A percentile compares a stretch with the other conserved stretches of the same genome.
phyloP scores from a whole-genome alignment of 2,329 filamentous ascomycete genomes.

The Aspergillus intermedius region DNA sequence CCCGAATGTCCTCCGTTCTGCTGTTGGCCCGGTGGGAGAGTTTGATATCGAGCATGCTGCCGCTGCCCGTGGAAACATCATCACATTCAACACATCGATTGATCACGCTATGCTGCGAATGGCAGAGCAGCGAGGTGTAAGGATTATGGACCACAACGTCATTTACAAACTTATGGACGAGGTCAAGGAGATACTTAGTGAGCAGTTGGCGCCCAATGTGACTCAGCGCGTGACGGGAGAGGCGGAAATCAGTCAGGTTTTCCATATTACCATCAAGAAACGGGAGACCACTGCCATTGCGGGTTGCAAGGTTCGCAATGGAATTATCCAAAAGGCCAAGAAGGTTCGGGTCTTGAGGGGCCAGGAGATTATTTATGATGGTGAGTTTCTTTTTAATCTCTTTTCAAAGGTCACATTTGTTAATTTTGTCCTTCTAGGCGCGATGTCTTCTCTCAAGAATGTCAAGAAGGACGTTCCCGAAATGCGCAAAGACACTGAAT shows the following conservation, averaged over 20 bases:
- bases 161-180: constrained; percentile 48
- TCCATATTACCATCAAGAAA: constrained; percentile 74
- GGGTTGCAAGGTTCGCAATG: constrained; percentile 81
- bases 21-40: constrained; percentile 71
- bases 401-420: constrained; percentile 1
- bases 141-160: constrained; percentile 73
- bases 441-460: constrained; percentile 75
- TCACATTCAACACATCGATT: constrained; percentile 77
- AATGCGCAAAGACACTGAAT: constrained; percentile 90
- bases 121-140: constrained; percentile 65
- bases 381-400: constrained; percentile 48
- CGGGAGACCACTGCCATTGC: constrained; percentile 68
- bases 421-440: constrained; percentile 47
- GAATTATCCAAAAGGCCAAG: constrained; percentile 56
- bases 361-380: constrained; percentile 69
- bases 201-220: constrained; percentile 61
- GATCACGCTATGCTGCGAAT: constrained; percentile 61
- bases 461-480: constrained; percentile 85
- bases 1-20: constrained; percentile 68
- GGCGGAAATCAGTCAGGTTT: constrained; percentile 75
- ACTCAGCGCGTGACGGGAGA: constrained; percentile 72
- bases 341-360: constrained; percentile 66
- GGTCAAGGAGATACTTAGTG: constrained; percentile 55
- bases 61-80: constrained; percentile 65
- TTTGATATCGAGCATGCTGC: constrained; percentile 86